phyloP scores from a whole-genome alignment of 352 stramenopile genomes.

The Phytopythium montanum region DNA sequence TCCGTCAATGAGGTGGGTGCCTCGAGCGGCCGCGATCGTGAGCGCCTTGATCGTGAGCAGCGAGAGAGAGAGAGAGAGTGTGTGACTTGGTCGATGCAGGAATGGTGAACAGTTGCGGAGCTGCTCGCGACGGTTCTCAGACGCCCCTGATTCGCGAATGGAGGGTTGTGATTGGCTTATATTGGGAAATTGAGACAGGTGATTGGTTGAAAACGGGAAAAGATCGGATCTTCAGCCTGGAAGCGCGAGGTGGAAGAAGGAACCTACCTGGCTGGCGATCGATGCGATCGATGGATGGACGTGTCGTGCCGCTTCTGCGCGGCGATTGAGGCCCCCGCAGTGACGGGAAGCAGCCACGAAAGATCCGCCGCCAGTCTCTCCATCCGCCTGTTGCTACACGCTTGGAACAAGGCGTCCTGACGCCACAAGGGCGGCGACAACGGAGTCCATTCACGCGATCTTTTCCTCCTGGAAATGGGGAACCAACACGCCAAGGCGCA shows the following conservation, averaged over 20 bases:
- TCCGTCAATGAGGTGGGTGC: too few species aligned
- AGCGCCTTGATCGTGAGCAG: too few species aligned
- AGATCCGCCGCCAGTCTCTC: background rate
- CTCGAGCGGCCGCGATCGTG: too few species aligned
- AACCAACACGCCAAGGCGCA: too few species aligned
- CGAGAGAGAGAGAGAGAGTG: too few species aligned
- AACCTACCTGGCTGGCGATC: too few species aligned
- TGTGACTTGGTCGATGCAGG: background rate
- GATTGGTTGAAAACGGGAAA: conserved; percentile 1
- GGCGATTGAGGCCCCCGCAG: background rate
- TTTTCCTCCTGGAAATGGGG: too few species aligned
- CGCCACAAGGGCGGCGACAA: too few species aligned
- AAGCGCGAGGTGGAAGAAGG: too few species aligned
- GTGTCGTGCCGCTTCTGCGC: background rate
- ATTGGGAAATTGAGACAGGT: background rate
- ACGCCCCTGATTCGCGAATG: conserved; percentile 1
- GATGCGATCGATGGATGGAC: background rate
- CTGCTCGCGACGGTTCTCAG: conserved; percentile 1
- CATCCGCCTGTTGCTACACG: too few species aligned
- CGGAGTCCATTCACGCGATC: too few species aligned
- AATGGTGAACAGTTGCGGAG: background rate
- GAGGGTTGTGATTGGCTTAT: conserved; percentile 3
- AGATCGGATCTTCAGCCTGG: background rate
- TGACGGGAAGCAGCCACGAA: background rate
- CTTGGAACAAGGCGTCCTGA: too few species aligned